Evolutionary conservation across 352 stramenopile genomes (phyloP), one percentile per base, ranked within the genome.

Genomic region (Detonula confervacea): DNA sequence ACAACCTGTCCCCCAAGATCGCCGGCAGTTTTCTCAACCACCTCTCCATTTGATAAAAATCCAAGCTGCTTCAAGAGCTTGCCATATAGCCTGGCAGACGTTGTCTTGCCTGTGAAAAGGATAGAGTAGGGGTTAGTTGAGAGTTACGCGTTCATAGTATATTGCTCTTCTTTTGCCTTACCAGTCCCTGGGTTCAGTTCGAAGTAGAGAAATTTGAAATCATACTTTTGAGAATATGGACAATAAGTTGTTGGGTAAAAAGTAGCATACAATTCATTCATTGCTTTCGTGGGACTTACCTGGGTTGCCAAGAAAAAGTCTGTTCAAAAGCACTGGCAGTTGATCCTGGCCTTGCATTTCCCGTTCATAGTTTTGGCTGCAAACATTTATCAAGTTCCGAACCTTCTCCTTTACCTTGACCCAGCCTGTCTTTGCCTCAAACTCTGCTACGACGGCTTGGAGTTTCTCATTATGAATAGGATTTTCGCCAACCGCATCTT

Each of bases 41-140:
- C 91, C 24, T 96, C 94, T 0, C 95, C 95, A 68, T 96, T 96
- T 24, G 90, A 96, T 6, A 98, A 75, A 49, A 98, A 96, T 8
- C 95, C 87, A 24, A 98, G 87, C 30, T 95, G 89, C 66, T 95
- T 95, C 11, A 98, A 83, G 8, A 98, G 68, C 5, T 87, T 89
- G 0, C 94, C 96, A 60, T 97, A 98, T 27, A 97, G 81, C 25
- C 76, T 79, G 2, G 95, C 96, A 51, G 92, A 96, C 2, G 96
- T 98, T 3, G 96, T 98, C 80, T 98, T 98, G 9, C 95, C 95
- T 35, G 89, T 96, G 33, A 42, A 66, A 94, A 55, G 30, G 24
- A n/a, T n/a, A n/a, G n/a, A n/a, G n/a, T n/a, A n/a, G n/a, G n/a
- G n/a, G n/a, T n/a, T n/a, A n/a, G n/a, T n/a, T n/a, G n/a, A n/a